Conservation (phyloP, 148 eudicot genomes). For the Vaccinium corymbosum region DNA sequence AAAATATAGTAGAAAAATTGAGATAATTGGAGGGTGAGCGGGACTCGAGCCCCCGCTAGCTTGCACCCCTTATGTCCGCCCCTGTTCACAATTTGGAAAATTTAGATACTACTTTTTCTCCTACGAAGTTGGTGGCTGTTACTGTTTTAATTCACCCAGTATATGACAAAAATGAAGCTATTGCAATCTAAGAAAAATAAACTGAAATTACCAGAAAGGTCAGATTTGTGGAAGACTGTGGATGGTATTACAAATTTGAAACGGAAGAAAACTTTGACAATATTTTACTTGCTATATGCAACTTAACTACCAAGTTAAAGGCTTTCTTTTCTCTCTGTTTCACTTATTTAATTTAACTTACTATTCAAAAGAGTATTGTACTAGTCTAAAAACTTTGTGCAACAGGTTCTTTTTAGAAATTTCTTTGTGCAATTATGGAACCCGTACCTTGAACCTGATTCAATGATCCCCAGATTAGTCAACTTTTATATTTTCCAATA, state of each 20-base stretch:
- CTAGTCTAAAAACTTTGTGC: no score
- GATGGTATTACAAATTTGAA: neutral
- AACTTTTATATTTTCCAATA: no score
- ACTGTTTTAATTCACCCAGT: neutral
- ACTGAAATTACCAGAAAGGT: neutral
- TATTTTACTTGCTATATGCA: conserved; percentile 11
- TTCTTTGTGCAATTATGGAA: no score
- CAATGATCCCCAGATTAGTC: no score
- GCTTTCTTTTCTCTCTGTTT: conserved; percentile 5
- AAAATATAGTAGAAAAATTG: no score
- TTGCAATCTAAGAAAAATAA: neutral
- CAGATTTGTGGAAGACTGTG: neutral
- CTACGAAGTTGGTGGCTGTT: neutral
- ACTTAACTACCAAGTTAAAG: neutral
- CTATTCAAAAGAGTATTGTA: no score
- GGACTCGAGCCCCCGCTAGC: no score
- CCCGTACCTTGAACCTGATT: no score
- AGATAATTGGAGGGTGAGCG: no score
- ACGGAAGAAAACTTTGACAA: neutral
- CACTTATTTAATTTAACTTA: no score
- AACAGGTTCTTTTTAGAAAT: no score
- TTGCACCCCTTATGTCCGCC: no score
- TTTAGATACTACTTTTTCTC: neutral
- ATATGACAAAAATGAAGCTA: neutral
- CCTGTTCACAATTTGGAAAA: neutral